A percentile compares a stretch with the other conserved stretches of the same genome.
Conservation (phyloP, 1,284 basidiomycete genomes). For the Cutaneotrichosporon mucoides region DNA sequence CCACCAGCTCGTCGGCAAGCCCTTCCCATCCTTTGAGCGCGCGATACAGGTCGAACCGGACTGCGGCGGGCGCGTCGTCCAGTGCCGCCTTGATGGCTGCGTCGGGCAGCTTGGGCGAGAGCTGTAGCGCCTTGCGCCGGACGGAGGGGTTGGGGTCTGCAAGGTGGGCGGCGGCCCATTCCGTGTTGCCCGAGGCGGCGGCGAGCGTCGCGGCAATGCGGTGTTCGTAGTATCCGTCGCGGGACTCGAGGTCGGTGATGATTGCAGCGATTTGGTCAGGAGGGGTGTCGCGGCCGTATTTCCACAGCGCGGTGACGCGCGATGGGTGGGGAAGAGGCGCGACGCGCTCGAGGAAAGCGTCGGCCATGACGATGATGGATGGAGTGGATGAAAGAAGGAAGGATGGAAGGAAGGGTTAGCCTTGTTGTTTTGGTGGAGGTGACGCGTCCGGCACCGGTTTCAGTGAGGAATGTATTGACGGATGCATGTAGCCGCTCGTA, state of each 20-base stretch:
- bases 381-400: background rate
- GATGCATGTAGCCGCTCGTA: too few relatives aligned
- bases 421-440: background rate
- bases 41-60: background rate
- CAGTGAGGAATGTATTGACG: too few relatives aligned
- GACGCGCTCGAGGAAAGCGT: background rate
- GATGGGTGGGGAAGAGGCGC: background rate
- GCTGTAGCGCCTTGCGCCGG: background rate
- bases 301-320: background rate
- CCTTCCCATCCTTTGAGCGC: background rate
- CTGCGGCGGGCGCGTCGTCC: background rate
- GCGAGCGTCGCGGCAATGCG: background rate
- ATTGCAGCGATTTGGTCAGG: background rate
- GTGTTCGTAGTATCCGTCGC: background rate
- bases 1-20: background rate
- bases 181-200: background rate
- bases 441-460: too few relatives aligned
- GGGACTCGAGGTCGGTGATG: background rate
- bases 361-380: background rate
- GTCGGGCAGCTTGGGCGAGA: background rate
- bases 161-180: background rate
- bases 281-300: background rate
- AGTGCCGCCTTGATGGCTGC: background rate
- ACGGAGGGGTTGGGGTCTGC: background rate
- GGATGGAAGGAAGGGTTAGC: background rate